phyloP scores from a whole-genome alignment of 257 asterid species.

The Solanum megistacrolobum region DNA sequence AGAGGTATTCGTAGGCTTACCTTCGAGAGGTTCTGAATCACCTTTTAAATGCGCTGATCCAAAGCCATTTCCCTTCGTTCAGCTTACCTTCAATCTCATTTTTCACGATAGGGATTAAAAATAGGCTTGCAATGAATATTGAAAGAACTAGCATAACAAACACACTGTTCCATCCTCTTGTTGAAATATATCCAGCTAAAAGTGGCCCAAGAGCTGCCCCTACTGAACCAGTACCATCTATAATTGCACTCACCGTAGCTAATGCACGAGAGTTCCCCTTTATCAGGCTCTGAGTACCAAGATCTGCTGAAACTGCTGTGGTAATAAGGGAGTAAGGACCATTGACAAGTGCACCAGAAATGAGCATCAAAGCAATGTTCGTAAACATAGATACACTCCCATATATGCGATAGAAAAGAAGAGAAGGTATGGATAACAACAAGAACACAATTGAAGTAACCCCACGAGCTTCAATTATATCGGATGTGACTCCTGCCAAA shows the following conservation, averaged over 20 bases:
- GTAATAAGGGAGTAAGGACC: constrained; percentile 90
- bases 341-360: constrained; percentile 75
- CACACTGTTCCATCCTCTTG: constrained; percentile 89
- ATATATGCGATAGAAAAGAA: constrained; percentile 52
- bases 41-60: constrained; percentile 22
- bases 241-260: constrained; percentile 89
- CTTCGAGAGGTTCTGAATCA: constrained; percentile 2
- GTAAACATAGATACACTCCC: constrained; percentile 68
- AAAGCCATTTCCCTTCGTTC: constrained; percentile 71
- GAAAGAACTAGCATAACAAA: constrained; percentile 72
- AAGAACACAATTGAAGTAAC: constrained; percentile 57
- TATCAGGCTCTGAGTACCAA: constrained; percentile 57
- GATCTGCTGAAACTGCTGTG: constrained; percentile 96
- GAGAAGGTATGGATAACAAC: constrained; percentile 62
- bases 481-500: constrained; percentile 71
- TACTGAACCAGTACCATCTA: constrained; percentile 93
- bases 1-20: background rate
- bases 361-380: constrained; percentile 44
- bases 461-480: constrained; percentile 74
- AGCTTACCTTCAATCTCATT: constrained; percentile 52
- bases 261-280: constrained; percentile 71
- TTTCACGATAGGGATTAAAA: constrained; percentile 52
- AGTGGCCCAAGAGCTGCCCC: constrained; percentile 96
- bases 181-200: constrained; percentile 86
- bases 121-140: constrained; percentile 32